Evolutionary conservation across 2,329 filamentous ascomycete genomes (phyloP).

Genomic region (Ophiocordyceps camponoti-leonardi): DNA sequence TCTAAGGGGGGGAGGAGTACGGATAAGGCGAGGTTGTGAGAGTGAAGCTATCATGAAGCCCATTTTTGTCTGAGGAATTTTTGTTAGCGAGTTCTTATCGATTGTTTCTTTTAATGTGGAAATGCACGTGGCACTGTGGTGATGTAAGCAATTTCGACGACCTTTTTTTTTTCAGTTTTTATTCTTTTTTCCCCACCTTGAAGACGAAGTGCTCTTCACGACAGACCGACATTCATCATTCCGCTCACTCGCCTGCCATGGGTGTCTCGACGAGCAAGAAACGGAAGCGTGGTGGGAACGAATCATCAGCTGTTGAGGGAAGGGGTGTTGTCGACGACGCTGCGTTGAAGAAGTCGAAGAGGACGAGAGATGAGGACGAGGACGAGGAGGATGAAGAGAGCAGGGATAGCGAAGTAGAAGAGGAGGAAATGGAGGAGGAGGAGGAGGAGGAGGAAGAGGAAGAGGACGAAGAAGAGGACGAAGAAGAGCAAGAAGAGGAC

Average conservation of each 20-base stretch:
- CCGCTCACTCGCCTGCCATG: constrained; percentile 8
- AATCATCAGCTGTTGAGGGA: constrained; percentile 9
- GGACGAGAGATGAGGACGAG: constrained; percentile 17
- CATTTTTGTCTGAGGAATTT: not conserved
- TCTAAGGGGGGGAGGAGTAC: constrained; percentile 33
- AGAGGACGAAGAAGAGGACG: too few relatives aligned
- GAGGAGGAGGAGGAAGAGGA: constrained; percentile 9
- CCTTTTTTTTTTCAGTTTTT: too few relatives aligned
- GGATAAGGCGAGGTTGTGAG: constrained; percentile 21
- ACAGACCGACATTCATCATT: constrained; percentile 3
- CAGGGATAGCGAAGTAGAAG: constrained; percentile 9
- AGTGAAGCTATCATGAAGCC: not conserved
- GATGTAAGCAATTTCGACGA: too few relatives aligned
- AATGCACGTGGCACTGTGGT: too few relatives aligned
- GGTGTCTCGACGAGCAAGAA: constrained; percentile 23
- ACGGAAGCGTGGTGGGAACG: constrained; percentile 21
- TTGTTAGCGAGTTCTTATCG: not conserved
- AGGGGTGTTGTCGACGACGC: constrained; percentile 7
- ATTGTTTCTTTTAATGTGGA: too few relatives aligned
- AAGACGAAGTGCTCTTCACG: not conserved
- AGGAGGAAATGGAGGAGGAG: constrained; percentile 11
- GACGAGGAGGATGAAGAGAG: constrained; percentile 10
- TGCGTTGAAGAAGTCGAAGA: constrained; percentile 21
- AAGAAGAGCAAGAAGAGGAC: too few relatives aligned
- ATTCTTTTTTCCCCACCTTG: not conserved